Conservation (phyloP, 441 rosid genomes). For the Pelargonium citronellum region DNA sequence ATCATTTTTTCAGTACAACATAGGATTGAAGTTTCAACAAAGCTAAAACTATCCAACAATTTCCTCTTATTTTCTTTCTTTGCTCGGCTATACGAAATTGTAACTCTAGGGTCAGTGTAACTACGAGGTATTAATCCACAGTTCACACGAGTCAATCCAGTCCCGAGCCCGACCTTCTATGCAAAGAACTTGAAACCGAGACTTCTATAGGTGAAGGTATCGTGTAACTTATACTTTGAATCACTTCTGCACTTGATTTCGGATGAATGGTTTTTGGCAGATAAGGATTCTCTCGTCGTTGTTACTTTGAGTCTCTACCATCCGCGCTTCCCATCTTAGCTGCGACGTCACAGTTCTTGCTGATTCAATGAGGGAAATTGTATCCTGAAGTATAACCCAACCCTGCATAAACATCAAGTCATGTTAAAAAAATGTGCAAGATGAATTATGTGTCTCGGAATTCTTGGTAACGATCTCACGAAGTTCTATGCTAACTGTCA, state of each 20-base stretch:
- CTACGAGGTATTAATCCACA: background rate
- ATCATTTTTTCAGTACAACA: background rate
- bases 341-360: constrained; percentile 62
- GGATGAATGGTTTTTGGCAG: constrained; percentile 88
- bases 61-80: background rate
- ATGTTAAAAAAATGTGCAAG: background rate
- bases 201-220: too few species aligned
- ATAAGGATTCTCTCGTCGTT: constrained; percentile 85
- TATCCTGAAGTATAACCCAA: constrained; percentile 89
- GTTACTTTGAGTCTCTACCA: constrained; percentile 71
- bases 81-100: too few species aligned
- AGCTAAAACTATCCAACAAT: too few species aligned
- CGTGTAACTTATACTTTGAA: background rate
- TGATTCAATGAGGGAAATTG: constrained; percentile 63
- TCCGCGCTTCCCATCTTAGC: constrained; percentile 95
- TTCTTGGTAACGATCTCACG: too few species aligned
- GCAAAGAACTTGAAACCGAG: background rate
- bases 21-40: too few species aligned
- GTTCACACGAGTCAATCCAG: background rate
- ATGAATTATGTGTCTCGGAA: background rate
- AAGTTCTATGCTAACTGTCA: too few species aligned
- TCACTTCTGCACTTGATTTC: constrained; percentile 31
- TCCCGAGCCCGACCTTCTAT: background rate
- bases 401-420: constrained; percentile 47
- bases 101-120: background rate